Evolutionary conservation across 78 protist genomes (phyloP).

Genomic region (Dictyostelium capitatum): DNA sequence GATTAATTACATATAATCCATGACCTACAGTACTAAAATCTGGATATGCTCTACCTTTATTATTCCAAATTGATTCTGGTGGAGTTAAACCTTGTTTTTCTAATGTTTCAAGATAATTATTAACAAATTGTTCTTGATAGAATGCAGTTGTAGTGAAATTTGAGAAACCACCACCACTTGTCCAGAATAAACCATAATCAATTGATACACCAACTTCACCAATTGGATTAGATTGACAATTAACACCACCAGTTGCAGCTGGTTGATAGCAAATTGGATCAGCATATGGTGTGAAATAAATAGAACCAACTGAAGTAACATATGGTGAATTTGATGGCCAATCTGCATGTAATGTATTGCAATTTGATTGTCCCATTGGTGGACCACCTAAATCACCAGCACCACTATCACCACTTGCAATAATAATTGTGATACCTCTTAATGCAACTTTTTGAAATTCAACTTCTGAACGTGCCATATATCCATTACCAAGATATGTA

Average conservation of each 20-base stretch:
- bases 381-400: constrained; percentile 48
- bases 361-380: constrained; percentile 32
- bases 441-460: constrained; percentile 52
- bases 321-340: constrained; percentile 76
- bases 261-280: constrained; percentile 55
- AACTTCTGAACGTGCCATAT: constrained; percentile 43
- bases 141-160: constrained; percentile 43
- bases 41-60: constrained; percentile 89
- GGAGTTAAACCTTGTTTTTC: constrained; percentile 29
- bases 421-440: constrained; percentile 73
- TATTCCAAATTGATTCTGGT: constrained; percentile 74
- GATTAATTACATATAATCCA: constrained; percentile 44
- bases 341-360: constrained; percentile 13
- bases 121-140: constrained; percentile 79
- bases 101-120: constrained; percentile 31
- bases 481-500: constrained; percentile 40
- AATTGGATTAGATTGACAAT: constrained; percentile 12
- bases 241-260: neutral
- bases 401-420: constrained; percentile 84
- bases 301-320: constrained; percentile 82
- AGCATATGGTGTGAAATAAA: constrained; percentile 59
- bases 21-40: constrained; percentile 86
- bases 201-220: constrained; percentile 73
- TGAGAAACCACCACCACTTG: constrained; percentile 90
- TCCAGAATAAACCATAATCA: constrained; percentile 69